Evolutionary conservation across 345 rosid species (phyloP).

Genomic region (Hypericum androsaemum): DNA sequence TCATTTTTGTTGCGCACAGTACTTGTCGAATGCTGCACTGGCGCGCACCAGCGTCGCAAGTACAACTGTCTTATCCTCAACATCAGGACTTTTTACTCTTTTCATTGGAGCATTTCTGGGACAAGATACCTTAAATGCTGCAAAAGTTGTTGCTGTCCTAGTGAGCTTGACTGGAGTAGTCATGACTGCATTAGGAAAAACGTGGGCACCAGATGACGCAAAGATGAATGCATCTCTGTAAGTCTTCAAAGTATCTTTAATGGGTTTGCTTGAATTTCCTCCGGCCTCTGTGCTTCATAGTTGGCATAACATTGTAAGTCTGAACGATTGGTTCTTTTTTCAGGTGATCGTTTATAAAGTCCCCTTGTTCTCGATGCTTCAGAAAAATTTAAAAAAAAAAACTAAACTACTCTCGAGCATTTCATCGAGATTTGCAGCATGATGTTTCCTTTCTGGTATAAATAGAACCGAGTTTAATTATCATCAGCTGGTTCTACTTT

Average conservation of each 20-base stretch:
- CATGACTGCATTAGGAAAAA: constrained; percentile 93
- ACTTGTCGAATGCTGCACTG: constrained; percentile 96
- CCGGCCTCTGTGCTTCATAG: not conserved
- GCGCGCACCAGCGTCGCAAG: constrained; percentile 98
- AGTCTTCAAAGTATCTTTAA: constrained; percentile 16
- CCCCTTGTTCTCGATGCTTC: too few species aligned
- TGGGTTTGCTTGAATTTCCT: not conserved
- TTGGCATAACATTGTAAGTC: not conserved
- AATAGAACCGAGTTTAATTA: too few species aligned
- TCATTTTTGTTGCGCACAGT: constrained; percentile 35
- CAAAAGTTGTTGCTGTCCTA: constrained; percentile 85
- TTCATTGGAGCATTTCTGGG: constrained; percentile 85
- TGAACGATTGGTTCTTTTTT: too few species aligned
- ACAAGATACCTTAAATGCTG: constrained; percentile 70
- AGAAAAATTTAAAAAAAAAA: too few species aligned
- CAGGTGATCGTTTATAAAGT: too few species aligned
- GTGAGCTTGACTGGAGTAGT: constrained; percentile 95
- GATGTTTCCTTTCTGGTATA: too few species aligned
- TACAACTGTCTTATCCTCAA: constrained; percentile 92
- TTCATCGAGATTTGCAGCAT: too few species aligned
- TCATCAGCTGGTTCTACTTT: too few species aligned
- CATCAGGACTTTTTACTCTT: constrained; percentile 97
- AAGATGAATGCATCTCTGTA: constrained; percentile 49
- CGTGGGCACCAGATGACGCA: constrained; percentile 91
- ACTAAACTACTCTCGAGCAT: too few species aligned